Evolutionary conservation across 1,139 yeast genomes (phyloP).

Genomic region (Blastobotrys ciferrii): DNA sequence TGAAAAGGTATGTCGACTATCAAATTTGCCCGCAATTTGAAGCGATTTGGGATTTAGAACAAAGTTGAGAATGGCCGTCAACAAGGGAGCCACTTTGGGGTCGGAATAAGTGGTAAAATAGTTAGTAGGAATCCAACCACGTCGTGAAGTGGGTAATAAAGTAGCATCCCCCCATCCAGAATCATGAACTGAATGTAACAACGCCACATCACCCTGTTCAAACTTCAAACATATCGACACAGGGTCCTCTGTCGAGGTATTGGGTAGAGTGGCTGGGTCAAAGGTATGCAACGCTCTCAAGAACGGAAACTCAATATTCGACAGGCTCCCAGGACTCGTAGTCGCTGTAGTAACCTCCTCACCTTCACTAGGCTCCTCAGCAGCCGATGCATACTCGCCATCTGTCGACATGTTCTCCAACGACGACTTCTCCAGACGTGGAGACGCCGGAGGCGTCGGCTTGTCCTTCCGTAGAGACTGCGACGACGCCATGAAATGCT

Average conservation of each 20-base stretch:
- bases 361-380: background rate
- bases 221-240: conserved; percentile 82
- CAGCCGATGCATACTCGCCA: conserved; percentile 10
- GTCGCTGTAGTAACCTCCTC: background rate
- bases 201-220: conserved; percentile 74
- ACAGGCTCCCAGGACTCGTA: background rate
- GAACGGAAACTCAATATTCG: conserved; percentile 35
- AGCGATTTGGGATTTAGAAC: conserved; percentile 56
- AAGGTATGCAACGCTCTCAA: conserved; percentile 74
- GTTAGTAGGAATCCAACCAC: conserved; percentile 98
- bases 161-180: conserved; percentile 99
- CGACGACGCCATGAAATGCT: conserved; percentile 14
- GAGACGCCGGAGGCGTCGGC: conserved; percentile 6
- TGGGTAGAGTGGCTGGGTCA: conserved; percentile 63
- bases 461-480: conserved; percentile 1
- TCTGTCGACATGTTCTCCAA: conserved; percentile 8
- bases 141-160: conserved; percentile 58
- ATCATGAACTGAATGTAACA: conserved; percentile 83
- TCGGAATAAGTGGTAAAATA: conserved; percentile 59
- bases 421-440: background rate
- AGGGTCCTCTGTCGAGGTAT: conserved; percentile 34
- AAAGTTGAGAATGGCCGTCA: conserved; percentile 74
- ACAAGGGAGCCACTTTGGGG: conserved; percentile 52
- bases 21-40: conserved; percentile 13
- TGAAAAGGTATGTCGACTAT: conserved; percentile 31